Evolutionary conservation across 2,329 filamentous ascomycete genomes (phyloP), one percentile per base, ranked within the genome.

Genomic region (Proliferodiscus dingleyae): DNA sequence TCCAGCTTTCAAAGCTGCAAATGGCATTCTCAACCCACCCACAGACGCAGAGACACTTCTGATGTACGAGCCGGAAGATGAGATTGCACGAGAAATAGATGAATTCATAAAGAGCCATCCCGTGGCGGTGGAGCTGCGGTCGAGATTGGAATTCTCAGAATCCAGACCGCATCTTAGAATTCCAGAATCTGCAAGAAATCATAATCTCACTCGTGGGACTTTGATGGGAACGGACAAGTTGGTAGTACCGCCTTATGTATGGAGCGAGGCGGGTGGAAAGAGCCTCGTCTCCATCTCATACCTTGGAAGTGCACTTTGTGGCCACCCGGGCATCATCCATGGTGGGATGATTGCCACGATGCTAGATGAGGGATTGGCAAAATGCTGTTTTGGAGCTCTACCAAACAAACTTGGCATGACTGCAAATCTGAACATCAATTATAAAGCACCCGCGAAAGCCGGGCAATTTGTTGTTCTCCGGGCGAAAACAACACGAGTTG

Each of bases 341-440:
- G 91, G 91, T 41, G 91, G 91, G 0, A 71, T 95, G 53, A 71
- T 97, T 46, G 91, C 91, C n/a, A 96, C 91, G 10, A 76, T 97
- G 64, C 71, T 97, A 43, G 91, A 97, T 62, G 91, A 97, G 66
- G 89, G 88, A 0, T 71, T 97, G 34, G 91, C 87, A 24, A 76
- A 89, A 44, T 94, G 88, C 66, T 94, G 87, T 62, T 95, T 97
- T 67, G 82, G 81, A 4, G 89, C 88, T 19, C 72, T 97, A 61
- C 91, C 91, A 23, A 88, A 91, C 62, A 87, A 89, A 56, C 79
- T 93, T 52, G 83, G 84, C 50, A 77, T 96, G 64, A 97, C 93
- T 32, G 93, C 91, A 41, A 91, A 83, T 61, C 70, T 98, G 58
- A 89, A 78, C 56, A 71, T 86, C 56, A 83, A 94, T 66, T 98